Evolutionary conservation across 805 yeast species (phyloP).

Genomic region (Blastobotrys americana): DNA sequence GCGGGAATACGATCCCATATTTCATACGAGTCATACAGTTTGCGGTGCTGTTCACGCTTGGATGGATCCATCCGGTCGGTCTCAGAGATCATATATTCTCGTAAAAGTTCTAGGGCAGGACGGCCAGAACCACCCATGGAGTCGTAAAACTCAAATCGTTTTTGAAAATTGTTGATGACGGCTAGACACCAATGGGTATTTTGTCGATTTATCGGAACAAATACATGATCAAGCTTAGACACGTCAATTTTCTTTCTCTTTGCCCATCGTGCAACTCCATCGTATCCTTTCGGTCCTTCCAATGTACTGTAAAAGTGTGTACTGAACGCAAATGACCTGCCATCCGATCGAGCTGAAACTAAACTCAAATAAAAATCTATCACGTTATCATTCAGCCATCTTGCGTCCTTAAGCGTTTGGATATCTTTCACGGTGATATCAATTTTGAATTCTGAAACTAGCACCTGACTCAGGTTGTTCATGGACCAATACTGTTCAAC

Average conservation of each 20-base stretch:
- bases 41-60: constrained; percentile 27
- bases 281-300: constrained; percentile 57
- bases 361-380: constrained; percentile 73
- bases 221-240: constrained; percentile 52
- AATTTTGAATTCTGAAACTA: constrained; percentile 31
- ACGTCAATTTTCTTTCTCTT: constrained; percentile 65
- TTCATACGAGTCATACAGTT: constrained; percentile 24
- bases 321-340: constrained; percentile 54
- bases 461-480: constrained; percentile 2
- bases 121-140: constrained; percentile 49
- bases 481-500: constrained; percentile 12
- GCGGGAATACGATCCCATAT: constrained; percentile 32
- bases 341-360: constrained; percentile 39
- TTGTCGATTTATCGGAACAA: constrained; percentile 80
- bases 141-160: constrained; percentile 65
- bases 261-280: constrained; percentile 79
- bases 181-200: constrained; percentile 91
- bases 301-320: constrained; percentile 82
- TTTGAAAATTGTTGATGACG: constrained; percentile 55
- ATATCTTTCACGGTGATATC: constrained; percentile 64
- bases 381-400: constrained; percentile 87
- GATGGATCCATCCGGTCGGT: constrained; percentile 44
- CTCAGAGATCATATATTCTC: constrained; percentile 62
- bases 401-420: constrained; percentile 56
- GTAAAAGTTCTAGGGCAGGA: constrained; percentile 40